Evolutionary conservation across 345 rosid species (phyloP), one percentile per base, ranked within the genome.

Genomic region (Theobroma cacao): DNA sequence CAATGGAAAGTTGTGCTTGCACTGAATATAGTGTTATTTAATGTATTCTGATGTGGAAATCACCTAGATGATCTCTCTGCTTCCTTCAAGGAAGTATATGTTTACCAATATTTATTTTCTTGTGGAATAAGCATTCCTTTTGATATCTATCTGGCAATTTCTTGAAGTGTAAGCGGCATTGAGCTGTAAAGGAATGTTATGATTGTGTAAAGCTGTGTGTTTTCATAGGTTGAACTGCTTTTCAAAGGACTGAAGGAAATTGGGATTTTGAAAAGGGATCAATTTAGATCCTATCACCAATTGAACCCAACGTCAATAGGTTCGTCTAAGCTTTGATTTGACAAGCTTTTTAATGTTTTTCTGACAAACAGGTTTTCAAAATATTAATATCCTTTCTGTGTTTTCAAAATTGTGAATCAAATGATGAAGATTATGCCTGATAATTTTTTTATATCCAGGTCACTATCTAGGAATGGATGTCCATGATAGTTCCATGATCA

Each of bases 381-480:
- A 45, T 26, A 12, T 41, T 45, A 28, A 47, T 14, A 47, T 47
- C 15, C 11, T 1, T 70, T 45, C 38, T 22, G 2, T 70, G 28
- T 65, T 77, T 75, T 67, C 9, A n/a, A 80, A 74, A 34, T 28
- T 73, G 22, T 48, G 17, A 65, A 45, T 65, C 18, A 36, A 22
- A 15, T 38, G 13, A 50, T 31, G 3, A 47, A 59, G 60, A 26
- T 1, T 7, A 30, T 59, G 38, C 53, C 55, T 28, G 22, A 18
- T 48, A 31, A 22, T 34, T 31, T 34, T 31, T 38, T 33, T 36
- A 69, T 78, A 74, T 85, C 62, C 84, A 94, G 99, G 99, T 84
- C 99, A 95, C 84, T 95, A 91, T 86, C 91, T 95, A 12, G 99
- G 99, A 79, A 92, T 96, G 97, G 98, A 94, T 80, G 98, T 96